Conservation (phyloP, 2,329 filamentous ascomycete species). For the Colletotrichum ledebouriae region DNA sequence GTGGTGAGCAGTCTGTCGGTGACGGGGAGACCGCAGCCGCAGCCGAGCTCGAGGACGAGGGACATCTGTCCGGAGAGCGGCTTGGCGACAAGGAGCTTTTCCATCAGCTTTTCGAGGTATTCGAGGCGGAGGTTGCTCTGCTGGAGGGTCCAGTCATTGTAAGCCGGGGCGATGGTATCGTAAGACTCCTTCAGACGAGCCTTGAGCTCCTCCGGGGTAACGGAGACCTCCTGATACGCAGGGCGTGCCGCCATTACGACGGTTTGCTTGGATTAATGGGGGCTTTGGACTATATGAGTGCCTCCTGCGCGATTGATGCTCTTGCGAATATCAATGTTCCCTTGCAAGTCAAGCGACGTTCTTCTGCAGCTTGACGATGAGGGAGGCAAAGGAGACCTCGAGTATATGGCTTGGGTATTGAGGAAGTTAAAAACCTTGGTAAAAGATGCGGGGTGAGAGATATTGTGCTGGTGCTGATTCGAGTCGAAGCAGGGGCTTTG, state of each 20-base stretch:
- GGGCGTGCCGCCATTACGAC: conserved; percentile 17
- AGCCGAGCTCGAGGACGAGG: conserved; percentile 57
- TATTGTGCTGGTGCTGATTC: not conserved
- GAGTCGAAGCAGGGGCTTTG: conserved; percentile 1
- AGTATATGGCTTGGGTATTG: not conserved
- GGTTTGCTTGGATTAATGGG: conserved; percentile 5
- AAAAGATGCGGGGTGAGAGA: not conserved
- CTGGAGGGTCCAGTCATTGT: conserved; percentile 56
- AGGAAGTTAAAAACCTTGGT: not conserved
- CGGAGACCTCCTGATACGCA: conserved; percentile 7
- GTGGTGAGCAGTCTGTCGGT: conserved; percentile 51
- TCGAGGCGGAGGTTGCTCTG: conserved; percentile 50
- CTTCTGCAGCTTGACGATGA: conserved; percentile 7
- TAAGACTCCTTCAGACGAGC: conserved; percentile 56
- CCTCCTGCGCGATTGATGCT: conserved; percentile 1
- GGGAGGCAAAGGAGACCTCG: not conserved
- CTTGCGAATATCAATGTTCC: not conserved
- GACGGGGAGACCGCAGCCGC: conserved; percentile 56
- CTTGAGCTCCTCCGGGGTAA: conserved; percentile 50
- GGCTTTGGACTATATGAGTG: conserved; percentile 7
- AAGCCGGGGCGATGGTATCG: conserved; percentile 54
- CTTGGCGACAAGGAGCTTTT: conserved; percentile 43
- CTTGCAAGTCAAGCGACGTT: not conserved
- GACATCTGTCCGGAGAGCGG: conserved; percentile 32
- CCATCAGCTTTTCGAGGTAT: conserved; percentile 53